Evolutionary conservation across 768 basidiomycete genomes (phyloP), one percentile per base, ranked within the genome.

Genomic region (Cystofilobasidium capitatum): DNA sequence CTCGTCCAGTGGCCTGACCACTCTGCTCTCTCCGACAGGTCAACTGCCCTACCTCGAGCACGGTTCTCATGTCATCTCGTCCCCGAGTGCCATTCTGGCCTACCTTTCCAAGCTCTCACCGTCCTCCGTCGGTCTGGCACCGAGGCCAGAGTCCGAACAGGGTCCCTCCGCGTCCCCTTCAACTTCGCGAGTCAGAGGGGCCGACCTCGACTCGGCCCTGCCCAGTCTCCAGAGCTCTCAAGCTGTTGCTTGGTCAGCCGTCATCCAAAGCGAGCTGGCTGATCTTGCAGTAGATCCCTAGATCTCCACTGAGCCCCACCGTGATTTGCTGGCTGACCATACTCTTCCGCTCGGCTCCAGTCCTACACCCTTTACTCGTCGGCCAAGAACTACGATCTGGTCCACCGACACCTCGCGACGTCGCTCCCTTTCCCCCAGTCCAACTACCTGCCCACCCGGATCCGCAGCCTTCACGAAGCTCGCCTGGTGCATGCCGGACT

Each of bases 351-450:
- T 47, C 31, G 7, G 20, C 31, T 35, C 31, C 66, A 69, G 67
- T 58, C 61, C 8, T 69, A 58, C 62, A 64, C 40, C 26, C 55
- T 69, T 22, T 69, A 64, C 36, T 58, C 62, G 24, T 62, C 62
- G 7, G 39, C 49, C 31, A 58, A 54, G 40, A 64, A 69, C 39
- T 69, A 60, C 44, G 37, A 63, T 9, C 61, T 64, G 36, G 20
- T 69, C 17, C 62, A 63, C 60, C 29, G 55, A 31, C 67, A 62
- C 57, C 67, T 69, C 36, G 67, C 67, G 0, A 49, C 40, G 1
- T 49, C 54, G 14, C 67, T 69, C 24, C 62, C 67, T 26, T 69
- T 69, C 67, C 67, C 67, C 20, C 67, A 69, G 47, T 57, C 62
- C 14, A 57, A 63, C 57, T 69, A 69, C 57, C 55, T 63, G 8